Evolutionary conservation across 2,329 filamentous ascomycete genomes (phyloP).

Genomic region (Clathrospora elynae): DNA sequence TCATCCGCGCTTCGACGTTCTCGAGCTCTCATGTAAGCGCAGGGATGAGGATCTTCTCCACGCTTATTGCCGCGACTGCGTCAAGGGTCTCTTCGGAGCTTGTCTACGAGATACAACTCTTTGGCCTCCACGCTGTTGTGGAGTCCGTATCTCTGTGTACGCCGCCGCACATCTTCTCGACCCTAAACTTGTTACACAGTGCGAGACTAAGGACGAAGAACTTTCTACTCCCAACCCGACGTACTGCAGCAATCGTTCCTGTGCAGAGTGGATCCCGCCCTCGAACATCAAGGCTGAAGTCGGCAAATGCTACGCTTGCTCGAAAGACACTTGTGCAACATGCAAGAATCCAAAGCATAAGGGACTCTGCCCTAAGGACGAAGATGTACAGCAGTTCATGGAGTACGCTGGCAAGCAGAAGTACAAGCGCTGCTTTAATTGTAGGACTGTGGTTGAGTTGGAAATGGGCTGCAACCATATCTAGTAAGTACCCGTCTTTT

Average conservation of each 20-base stretch:
- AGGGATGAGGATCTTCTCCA: slow-evolving; percentile 14
- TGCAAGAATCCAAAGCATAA: slow-evolving; percentile 18
- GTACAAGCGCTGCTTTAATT: slow-evolving; percentile 17
- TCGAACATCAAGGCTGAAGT: slow-evolving; percentile 10
- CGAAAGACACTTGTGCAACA: slow-evolving; percentile 13
- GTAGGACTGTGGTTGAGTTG: slow-evolving; percentile 20
- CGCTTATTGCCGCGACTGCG: slow-evolving; percentile 27
- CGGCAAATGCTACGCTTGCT: slow-evolving; percentile 10
- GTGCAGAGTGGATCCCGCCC: slow-evolving; percentile 14
- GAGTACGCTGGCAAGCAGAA: slow-evolving; percentile 12
- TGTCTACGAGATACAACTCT: slow-evolving; percentile 23
- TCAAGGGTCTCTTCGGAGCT: slow-evolving; percentile 24
- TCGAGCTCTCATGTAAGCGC: slow-evolving; percentile 18
- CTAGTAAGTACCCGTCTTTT: slow-evolving; percentile 19
- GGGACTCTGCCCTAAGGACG: slow-evolving; percentile 19
- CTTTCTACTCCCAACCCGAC: slow-evolving; percentile 19
- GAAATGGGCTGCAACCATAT: slow-evolving; percentile 19
- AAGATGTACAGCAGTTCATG: slow-evolving; percentile 13
- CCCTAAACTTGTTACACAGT: slow-evolving; percentile 9
- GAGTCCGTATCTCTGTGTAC: slow-evolving; percentile 15
- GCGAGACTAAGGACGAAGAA: slow-evolving; percentile 18
- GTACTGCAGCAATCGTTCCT: slow-evolving; percentile 19
- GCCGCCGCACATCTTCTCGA: slow-evolving; percentile 7
- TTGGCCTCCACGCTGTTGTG: slow-evolving; percentile 32
- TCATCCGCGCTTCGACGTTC: slow-evolving; percentile 15